Evolutionary conservation across 2,329 filamentous ascomycete genomes (phyloP), one percentile per base, ranked within the genome.

Genomic region (Sordariomycetes sp.): DNA sequence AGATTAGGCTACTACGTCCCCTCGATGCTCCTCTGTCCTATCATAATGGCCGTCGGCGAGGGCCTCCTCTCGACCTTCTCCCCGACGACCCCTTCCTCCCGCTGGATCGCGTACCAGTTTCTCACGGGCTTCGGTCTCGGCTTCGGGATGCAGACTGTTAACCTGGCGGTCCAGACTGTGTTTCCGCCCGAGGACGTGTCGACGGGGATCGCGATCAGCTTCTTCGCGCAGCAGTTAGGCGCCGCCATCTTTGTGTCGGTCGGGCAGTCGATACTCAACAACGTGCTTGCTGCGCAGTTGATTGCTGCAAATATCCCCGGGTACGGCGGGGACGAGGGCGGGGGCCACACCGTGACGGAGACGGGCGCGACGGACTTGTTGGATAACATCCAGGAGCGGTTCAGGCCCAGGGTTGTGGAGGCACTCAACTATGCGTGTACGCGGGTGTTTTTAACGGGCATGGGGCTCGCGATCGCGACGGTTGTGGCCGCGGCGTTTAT

Each of bases 371-470:
- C 85, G 0, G 76, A 82, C 53, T 72, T 91, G 24, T 76, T 78
- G 59, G 65, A 70, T 0, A 65, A 72, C 1, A 79, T 89, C 28
- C 71, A 76, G 0, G 61, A 68, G 0, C 62, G 80, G 59, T 78
- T 74, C 59, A 66, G 84, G 4, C 64, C 67, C 1, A 69, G 72
- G 0, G 83, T 90, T 10, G 71, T 84, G 1, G 61, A 71, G 0
- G 85, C 83, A 0, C 90, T 89, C 70, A 88, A 88, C 65, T 69
- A 74, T 51, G 79, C 84, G 0, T 72, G 86, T 42, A 81, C 77
- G 0, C 71, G 79, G 59, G 81, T 83, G 3, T 89, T 86, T 65
- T 77, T 86, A 58, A 79, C 83, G 1, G 76, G 76, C 3, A 71
- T 84, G 55, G 85, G 78, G 0, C 69, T 86, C 60, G 74, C 77